These are phyloP conservation scores for Suhomyces panamericanus DNA, from an alignment of 1,139 yeast genomes.

Conservation along the genomic window DNA sequence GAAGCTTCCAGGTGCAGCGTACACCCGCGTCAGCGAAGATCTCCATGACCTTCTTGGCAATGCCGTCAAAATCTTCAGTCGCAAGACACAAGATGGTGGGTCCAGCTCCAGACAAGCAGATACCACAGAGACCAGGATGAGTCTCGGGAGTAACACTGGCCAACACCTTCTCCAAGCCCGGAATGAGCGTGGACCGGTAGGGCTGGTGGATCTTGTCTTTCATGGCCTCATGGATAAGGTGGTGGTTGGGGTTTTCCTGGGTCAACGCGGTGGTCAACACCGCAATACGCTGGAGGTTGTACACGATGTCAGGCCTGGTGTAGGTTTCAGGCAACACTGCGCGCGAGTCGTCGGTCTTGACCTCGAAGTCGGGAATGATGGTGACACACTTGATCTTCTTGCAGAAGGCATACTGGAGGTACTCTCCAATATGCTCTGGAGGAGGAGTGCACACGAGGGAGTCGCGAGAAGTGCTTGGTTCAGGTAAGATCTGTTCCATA, in stretches of 20 bases:
- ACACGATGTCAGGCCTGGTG: slow-evolving; percentile 80
- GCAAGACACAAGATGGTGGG: slow-evolving; percentile 96
- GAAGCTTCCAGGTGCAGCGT: slow-evolving; percentile 75
- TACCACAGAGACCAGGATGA: slow-evolving; percentile 85
- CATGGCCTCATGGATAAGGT: slow-evolving; percentile 89
- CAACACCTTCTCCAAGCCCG: slow-evolving; percentile 83
- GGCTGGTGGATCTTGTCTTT: slow-evolving; percentile 97
- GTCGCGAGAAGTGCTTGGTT: slow-evolving; percentile 68
- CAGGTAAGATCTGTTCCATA: slow-evolving; percentile 78
- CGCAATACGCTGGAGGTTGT: slow-evolving; percentile 64
- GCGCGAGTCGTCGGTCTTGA: slow-evolving; percentile 87
- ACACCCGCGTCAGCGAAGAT: slow-evolving; percentile 70
- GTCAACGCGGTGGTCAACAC: slow-evolving; percentile 65
- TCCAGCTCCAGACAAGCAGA: slow-evolving; percentile 96
- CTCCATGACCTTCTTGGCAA: slow-evolving; percentile 71
- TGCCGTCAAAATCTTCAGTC: slow-evolving; percentile 79
- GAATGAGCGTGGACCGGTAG: slow-evolving; percentile 84
- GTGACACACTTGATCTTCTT: slow-evolving; percentile 82
- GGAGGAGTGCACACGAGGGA: slow-evolving; percentile 45
- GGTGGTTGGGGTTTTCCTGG: slow-evolving; percentile 76
- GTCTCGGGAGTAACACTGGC: slow-evolving; percentile 78
- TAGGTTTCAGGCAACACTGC: slow-evolving; percentile 83
- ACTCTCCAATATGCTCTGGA: slow-evolving; percentile 86
- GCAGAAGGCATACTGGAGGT: slow-evolving; percentile 83
- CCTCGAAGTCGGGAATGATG: slow-evolving; percentile 90